Base-by-base conservation (phyloP, 148 eudicot genomes). In the Amaranthus hypochondriacus region DNA sequence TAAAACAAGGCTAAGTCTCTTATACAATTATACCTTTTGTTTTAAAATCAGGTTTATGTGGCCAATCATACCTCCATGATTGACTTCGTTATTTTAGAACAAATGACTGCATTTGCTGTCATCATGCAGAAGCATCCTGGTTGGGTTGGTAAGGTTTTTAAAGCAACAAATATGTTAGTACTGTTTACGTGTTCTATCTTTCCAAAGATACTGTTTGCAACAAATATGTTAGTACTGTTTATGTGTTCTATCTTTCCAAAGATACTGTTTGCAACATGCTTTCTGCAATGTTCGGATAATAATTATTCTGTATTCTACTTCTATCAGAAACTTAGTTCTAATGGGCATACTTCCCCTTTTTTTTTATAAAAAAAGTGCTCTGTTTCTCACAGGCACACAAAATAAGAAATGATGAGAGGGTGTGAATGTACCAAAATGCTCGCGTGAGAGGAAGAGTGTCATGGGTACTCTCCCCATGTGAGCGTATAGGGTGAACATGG, bases 101-200 rank as follows among this genome's bases (percentile, higher is more conserved):
- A 96, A 82, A 96, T 96, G 97, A 96, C 97, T 83, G 96, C 99
- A 80, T 96, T 96, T 83, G 99, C 97, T 81, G 96, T 90, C 59
- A 96, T 96, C 53, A 96, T 96, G 99, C 99, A 96, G 80, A 96
- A 96, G 82, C 99, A 92, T 85, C 99, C 97, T 83, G 97, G 97
- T 66, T 96, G 99, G 99, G 96, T 96, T 78, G 99, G 99, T 96
- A 83, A 81, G 98, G 75, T 51, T 79, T 63, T 79, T 9, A 28
- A 64, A 12, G 58, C 44, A 70, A 43, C 11, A 10, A 28, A 48
- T 55, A 39, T 47, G 63, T 13, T 73, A 8, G 28, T 48, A 49
- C 15, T 66, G 43, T 49, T 55, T 56, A 14, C 62, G 14, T 21
- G 50, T 49, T 50, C 14, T 62, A 18, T 15, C 62, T 48, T 7